These are phyloP conservation scores for Pseudophaeomoniella oleicola DNA, from an alignment of 2,329 filamentous ascomycete species.

Conservation along the genomic window DNA sequence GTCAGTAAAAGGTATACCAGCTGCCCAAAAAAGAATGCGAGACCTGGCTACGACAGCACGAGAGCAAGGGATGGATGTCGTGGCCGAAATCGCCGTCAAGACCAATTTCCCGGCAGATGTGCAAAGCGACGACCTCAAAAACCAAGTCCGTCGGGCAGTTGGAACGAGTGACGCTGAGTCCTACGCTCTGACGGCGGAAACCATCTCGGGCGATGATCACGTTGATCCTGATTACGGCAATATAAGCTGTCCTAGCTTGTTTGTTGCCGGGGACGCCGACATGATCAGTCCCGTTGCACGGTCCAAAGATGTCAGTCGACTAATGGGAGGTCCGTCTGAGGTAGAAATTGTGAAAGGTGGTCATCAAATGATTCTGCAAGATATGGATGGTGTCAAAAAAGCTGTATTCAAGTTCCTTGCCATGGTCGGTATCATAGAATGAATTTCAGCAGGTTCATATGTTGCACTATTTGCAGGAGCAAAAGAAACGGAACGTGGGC, in stretches of 20 bases:
- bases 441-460: no score
- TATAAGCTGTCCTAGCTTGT: slow-evolving; percentile 16
- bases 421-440: no score
- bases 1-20: slow-evolving; percentile 15
- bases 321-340: slow-evolving; percentile 12
- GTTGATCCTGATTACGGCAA: slow-evolving; percentile 17
- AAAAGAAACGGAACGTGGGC: no score
- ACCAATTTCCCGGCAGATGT: slow-evolving; percentile 16
- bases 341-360: slow-evolving; percentile 6
- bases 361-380: slow-evolving; percentile 9
- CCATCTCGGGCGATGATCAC: slow-evolving; percentile 15
- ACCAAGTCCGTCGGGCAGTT: slow-evolving; percentile 16
- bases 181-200: slow-evolving; percentile 18
- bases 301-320: slow-evolving; percentile 13
- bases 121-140: slow-evolving; percentile 8
- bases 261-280: slow-evolving; percentile 18
- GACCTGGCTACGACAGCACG: slow-evolving; percentile 14
- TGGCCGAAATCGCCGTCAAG: slow-evolving; percentile 13
- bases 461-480: no score
- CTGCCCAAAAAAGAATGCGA: slow-evolving; percentile 17
- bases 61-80: slow-evolving; percentile 13
- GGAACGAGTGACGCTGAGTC: slow-evolving; percentile 16
- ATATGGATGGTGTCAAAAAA: slow-evolving; percentile 5
- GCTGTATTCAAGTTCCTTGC: slow-evolving; percentile 4
- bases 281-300: slow-evolving; percentile 15